Evolutionary conservation across 2,329 filamentous ascomycete genomes (phyloP).

Genomic region (Microsporum canis): DNA sequence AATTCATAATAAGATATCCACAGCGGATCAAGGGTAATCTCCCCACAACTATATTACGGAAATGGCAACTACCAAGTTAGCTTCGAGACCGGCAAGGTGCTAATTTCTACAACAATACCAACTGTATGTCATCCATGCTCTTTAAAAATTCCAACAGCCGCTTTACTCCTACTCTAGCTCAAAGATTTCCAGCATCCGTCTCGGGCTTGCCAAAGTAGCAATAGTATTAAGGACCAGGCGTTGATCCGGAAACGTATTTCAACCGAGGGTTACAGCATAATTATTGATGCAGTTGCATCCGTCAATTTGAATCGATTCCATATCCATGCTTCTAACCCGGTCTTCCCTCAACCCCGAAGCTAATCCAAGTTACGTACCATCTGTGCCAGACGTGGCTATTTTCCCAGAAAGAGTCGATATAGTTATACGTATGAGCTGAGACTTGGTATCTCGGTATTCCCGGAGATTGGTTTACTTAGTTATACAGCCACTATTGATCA

Average conservation of each 20-base stretch:
- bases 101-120: conserved; percentile 17
- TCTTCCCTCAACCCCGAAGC: conserved; percentile 53
- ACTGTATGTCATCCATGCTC: conserved; percentile 19
- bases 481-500: conserved; percentile 59
- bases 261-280: conserved; percentile 57
- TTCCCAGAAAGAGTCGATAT: conserved; percentile 52
- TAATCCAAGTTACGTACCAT: conserved; percentile 63
- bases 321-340: conserved; percentile 45
- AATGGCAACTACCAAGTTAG: conserved; percentile 21
- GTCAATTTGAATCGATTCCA: conserved; percentile 41
- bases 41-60: conserved; percentile 13
- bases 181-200: conserved; percentile 51
- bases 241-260: conserved; percentile 68
- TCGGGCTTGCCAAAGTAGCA: conserved; percentile 61
- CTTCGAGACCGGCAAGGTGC: conserved; percentile 13
- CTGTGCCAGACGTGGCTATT: conserved; percentile 56
- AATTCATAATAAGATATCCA: conserved; percentile 13
- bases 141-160: conserved; percentile 22
- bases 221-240: conserved; percentile 61
- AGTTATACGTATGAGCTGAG: conserved; percentile 53
- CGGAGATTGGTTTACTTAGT: conserved; percentile 73
- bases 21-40: background rate
- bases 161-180: conserved; percentile 20
- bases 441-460: conserved; percentile 58
- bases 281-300: conserved; percentile 57